These are phyloP conservation scores for Hypoxylon rickii DNA, from an alignment of 495 filamentous ascomycete species.

Conservation along the genomic window DNA sequence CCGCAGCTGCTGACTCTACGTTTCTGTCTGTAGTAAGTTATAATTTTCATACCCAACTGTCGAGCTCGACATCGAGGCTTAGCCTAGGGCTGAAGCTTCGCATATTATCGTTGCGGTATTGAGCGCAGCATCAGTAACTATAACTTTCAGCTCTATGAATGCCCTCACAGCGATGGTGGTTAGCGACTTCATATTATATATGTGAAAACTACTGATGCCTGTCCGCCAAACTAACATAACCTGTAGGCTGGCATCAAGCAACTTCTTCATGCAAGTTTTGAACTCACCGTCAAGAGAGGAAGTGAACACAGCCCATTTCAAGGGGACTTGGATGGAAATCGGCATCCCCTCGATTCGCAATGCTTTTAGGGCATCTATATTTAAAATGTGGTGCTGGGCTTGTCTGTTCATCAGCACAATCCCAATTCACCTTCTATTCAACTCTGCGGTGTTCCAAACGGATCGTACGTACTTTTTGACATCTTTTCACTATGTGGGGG, in stretches of 20 bases:
- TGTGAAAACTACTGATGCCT: neutral
- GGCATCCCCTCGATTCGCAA: constrained; percentile 49
- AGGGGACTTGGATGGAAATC: constrained; percentile 45
- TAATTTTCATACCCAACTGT: no score
- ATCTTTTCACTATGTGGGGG: neutral
- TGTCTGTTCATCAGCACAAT: constrained; percentile 34
- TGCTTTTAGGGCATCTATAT: constrained; percentile 29
- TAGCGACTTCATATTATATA: no score
- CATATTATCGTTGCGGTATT: no score
- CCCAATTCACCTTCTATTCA: constrained; percentile 40
- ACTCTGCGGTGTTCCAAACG: constrained; percentile 28
- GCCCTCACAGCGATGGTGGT: no score
- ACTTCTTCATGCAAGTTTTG: constrained; percentile 50
- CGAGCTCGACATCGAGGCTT: no score
- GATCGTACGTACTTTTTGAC: constrained; percentile 27
- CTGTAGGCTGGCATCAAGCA: constrained; percentile 35
- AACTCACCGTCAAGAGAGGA: constrained; percentile 47
- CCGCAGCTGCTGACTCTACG: no score
- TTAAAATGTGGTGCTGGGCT: constrained; percentile 33
- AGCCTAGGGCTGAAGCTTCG: no score
- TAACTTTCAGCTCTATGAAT: no score
- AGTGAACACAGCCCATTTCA: constrained; percentile 43
- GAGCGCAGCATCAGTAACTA: no score
- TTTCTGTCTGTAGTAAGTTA: no score
- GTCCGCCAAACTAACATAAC: neutral